phyloP scores from a whole-genome alignment of 2,329 filamentous ascomycete genomes.

The Ceratocystis lukuohia region DNA sequence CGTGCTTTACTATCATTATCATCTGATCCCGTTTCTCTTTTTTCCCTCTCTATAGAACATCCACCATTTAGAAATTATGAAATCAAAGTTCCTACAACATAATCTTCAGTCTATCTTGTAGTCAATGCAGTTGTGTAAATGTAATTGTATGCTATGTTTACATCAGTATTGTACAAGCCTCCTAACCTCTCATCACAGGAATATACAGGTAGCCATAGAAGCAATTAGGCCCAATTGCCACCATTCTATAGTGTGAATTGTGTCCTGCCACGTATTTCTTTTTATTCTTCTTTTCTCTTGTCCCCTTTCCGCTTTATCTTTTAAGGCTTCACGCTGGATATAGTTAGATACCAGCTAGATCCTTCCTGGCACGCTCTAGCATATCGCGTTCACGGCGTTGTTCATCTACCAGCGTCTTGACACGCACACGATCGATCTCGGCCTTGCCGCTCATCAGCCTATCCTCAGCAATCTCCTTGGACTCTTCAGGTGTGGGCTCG shows the following conservation, averaged over 20 bases:
- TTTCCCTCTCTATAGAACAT: not conserved
- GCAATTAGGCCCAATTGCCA: slow-evolving; percentile 26
- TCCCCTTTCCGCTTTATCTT: slow-evolving; percentile 17
- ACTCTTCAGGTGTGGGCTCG: slow-evolving; percentile 45
- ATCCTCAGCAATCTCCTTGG: slow-evolving; percentile 30
- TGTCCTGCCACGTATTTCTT: slow-evolving; percentile 41
- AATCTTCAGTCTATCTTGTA: not conserved
- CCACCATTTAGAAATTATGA: not conserved
- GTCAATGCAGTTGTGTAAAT: not conserved
- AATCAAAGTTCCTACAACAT: not conserved
- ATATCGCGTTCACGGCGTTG: slow-evolving; percentile 16
- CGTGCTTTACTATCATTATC: not conserved
- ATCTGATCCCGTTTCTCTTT: not conserved
- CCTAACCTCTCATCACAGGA: not conserved
- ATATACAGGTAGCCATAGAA: not conserved
- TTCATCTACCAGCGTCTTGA: slow-evolving; percentile 14
- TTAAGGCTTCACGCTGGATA: not conserved
- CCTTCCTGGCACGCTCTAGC: slow-evolving; percentile 18
- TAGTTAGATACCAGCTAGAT: slow-evolving; percentile 26
- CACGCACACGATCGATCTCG: slow-evolving; percentile 11
- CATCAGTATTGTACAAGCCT: slow-evolving; percentile 4
- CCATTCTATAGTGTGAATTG: slow-evolving; percentile 43
- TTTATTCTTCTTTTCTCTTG: slow-evolving; percentile 38
- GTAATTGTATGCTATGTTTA: slow-evolving; percentile 6
- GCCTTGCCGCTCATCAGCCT: slow-evolving; percentile 3